Conservation (phyloP, 2,329 filamentous ascomycete genomes). For the Pseudogymnoascus destructans region DNA sequence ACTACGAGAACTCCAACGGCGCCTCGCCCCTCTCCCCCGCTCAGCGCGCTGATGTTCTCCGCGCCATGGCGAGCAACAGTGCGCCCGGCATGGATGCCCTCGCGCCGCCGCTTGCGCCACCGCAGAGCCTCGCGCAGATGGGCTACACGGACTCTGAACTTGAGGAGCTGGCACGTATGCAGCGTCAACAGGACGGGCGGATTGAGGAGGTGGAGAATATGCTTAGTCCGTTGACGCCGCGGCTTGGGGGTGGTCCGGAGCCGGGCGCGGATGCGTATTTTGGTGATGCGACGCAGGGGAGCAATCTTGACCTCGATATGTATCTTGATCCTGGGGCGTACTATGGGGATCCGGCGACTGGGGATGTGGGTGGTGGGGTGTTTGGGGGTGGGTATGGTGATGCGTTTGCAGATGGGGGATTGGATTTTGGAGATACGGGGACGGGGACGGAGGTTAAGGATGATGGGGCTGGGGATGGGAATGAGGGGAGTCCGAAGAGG, state of each 20-base stretch:
- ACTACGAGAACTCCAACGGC: conserved; percentile 32
- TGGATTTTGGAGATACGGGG: neutral
- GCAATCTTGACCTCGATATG: conserved; percentile 37
- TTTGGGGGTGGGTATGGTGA: neutral
- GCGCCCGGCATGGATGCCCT: conserved; percentile 22
- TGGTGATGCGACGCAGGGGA: conserved; percentile 24
- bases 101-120: conserved; percentile 27
- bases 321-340: conserved; percentile 34
- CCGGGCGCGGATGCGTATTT: conserved; percentile 48
- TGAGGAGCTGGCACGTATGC: conserved; percentile 64
- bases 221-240: conserved; percentile 67
- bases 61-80: conserved; percentile 38
- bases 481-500: conserved; percentile 5
- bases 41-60: conserved; percentile 45
- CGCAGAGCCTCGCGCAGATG: conserved; percentile 46
- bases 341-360: conserved; percentile 20
- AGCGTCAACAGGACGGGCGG: conserved; percentile 63
- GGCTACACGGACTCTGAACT: conserved; percentile 61
- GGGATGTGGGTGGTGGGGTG: conserved; percentile 6
- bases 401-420: neutral
- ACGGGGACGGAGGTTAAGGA: neutral
- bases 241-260: conserved; percentile 48
- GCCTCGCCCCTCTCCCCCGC: conserved; percentile 44
- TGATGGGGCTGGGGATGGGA: neutral
- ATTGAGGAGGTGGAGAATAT: conserved; percentile 63